Evolutionary conservation across 2,329 filamentous ascomycete species (phyloP), one percentile per base, ranked within the genome.

Genomic region (Pleomassaria siparia): DNA sequence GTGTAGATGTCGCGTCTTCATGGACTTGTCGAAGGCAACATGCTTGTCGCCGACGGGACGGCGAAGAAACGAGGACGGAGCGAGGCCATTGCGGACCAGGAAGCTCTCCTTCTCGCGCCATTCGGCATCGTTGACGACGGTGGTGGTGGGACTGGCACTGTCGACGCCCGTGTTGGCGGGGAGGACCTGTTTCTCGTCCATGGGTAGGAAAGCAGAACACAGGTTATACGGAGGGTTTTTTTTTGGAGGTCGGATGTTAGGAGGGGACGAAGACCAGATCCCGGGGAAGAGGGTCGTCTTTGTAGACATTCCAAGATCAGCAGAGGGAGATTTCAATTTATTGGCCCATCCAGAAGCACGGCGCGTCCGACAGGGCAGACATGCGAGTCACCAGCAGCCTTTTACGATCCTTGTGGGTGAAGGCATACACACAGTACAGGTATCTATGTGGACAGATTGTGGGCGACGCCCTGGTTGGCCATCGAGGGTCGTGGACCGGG

Each of bases 1-100:
- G 69, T 84, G 78, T 56, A 84, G 68, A 67, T 84, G 81, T 54
- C 81, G 78, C 43, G 74, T 72, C 72, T 80, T 79, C 73, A 84
- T 80, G 57, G 66, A 67, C 58, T 63, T 67, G 62, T 70, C 67
- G 47, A 70, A 60, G 24, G 64, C 63, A 28, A 64, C 43, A 24
- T 22, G 20, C 43, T 40, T 29, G 25, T 18, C 43, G 15, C 52
- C 58, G n/a, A 49, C 51, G 21, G 62, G 63, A 49, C 64, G 64
- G 26, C 67, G 66, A 53, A 63, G 53, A 59, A 69, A 70, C 15
- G 67, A 70, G 54, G 51, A 57, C 25, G 68, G 43, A 53, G 65
- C 69, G 33, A 70, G 54, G 49, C 67, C 66, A 50, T 70, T 70
- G 21, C 66, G 63, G 53, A 66, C 69, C 60, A 53, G 52, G 58